Base-by-base conservation (phyloP, 805 yeast species). In the Priceomyces carsonii region DNA sequence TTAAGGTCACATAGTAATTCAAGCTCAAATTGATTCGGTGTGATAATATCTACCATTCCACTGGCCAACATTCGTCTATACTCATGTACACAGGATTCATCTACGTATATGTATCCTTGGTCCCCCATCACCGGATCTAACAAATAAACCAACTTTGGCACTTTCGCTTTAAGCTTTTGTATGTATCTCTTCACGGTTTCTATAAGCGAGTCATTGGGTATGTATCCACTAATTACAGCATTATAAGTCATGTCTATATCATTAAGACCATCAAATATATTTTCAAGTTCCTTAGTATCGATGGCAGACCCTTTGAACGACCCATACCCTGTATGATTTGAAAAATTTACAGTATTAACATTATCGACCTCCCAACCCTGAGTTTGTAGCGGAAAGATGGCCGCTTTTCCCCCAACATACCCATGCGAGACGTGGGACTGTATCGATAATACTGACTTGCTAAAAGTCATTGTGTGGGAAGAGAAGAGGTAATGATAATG, bases 341-440 rank as follows among this genome's bases (percentile, higher is more conserved):
- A 86, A 48, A 82, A 80, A 51, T 87, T 85, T 14, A 90, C 95
- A 1, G 95, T 87, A 60, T 91, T 87, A 36, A 93, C 69, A 15
- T 80, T 80, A 55, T 91, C 96, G 7, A 90, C 95, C 54, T 93
- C 91, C 96, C 97, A 91, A 0, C 93, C 95, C 29, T 77, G 69
- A 26, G 79, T 66, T 53, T 91, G 97, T 15, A 91, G 63, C 0
- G 98, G 96, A 54, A 93, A 85, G 2, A 91, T 85, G 1, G 93
- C 86, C 0, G 96, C 95, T 38, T 81, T 76, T 57, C 89, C 89
- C 1, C 99, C 99, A 2, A 93, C 99, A 51, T 87, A 84, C 2
- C 99, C 99, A 55, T 91, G 98, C 2, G 80, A 89, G 1, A 93
- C 98, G 58, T 93, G 97, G 3, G 96, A 87, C 48, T 87, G 91